Conservation (phyloP, 768 basidiomycete species). For the Trametes cinnabarina region DNA sequence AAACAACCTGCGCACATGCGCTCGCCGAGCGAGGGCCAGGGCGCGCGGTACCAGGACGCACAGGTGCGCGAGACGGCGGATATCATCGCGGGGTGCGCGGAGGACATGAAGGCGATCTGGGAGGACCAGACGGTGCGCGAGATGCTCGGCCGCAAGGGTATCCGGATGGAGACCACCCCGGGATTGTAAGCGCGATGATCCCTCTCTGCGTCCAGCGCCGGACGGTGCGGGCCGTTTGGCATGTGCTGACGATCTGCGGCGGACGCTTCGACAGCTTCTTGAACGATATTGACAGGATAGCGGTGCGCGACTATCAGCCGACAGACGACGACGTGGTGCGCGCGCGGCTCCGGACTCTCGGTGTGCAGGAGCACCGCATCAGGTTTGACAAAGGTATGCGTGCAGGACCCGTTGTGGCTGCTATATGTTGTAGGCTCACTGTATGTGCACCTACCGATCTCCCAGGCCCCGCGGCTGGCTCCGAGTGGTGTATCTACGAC, state of each 20-base stretch:
- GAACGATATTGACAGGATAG: slow-evolving; percentile 68
- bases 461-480: slow-evolving; percentile 47
- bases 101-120: slow-evolving; percentile 71
- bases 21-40: slow-evolving; percentile 11
- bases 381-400: slow-evolving; percentile 64
- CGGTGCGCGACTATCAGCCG: slow-evolving; percentile 59
- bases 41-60: slow-evolving; percentile 5
- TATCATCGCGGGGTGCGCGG: slow-evolving; percentile 56
- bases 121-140: slow-evolving; percentile 61
- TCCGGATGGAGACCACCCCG: slow-evolving; percentile 63
- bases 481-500: slow-evolving; percentile 79
- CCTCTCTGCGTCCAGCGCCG: no score
- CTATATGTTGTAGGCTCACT: background rate
- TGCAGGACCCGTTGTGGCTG: background rate
- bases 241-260: no score
- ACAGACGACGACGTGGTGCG: slow-evolving; percentile 76
- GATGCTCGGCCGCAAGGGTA: slow-evolving; percentile 49
- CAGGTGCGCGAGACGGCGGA: slow-evolving; percentile 55
- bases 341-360: slow-evolving; percentile 76
- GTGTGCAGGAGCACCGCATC: slow-evolving; percentile 74
- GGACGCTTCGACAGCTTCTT: slow-evolving; percentile 64
- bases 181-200: slow-evolving; percentile 58
- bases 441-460: background rate
- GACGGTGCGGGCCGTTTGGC: no score
- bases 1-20: slow-evolving; percentile 17